phyloP scores from a whole-genome alignment of 352 stramenopile genomes.

The Phytophthora sp. region DNA sequence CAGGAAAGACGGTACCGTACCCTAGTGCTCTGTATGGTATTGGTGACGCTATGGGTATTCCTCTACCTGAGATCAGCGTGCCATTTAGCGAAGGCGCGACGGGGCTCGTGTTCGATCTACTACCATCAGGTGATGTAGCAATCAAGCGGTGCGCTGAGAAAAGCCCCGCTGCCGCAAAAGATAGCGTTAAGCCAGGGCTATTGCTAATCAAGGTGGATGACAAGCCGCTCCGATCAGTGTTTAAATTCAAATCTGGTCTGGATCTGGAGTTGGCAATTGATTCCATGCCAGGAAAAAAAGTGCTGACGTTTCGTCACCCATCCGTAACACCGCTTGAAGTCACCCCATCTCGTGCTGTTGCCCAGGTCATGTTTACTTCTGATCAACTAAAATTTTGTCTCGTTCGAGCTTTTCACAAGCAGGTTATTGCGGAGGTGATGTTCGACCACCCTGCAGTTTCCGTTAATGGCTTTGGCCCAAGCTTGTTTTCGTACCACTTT shows the following conservation, averaged over 20 bases:
- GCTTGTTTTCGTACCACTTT: constrained; percentile 82
- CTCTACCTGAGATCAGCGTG: constrained; percentile 83
- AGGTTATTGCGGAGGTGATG: constrained; percentile 63
- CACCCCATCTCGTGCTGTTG: constrained; percentile 59
- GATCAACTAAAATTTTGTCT: constrained; percentile 75
- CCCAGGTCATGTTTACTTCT: constrained; percentile 53
- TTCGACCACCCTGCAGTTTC: constrained; percentile 53
- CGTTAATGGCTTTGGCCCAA: constrained; percentile 78
- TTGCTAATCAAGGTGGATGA: constrained; percentile 79
- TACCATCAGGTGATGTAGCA: constrained; percentile 43
- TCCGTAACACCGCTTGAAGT: constrained; percentile 58
- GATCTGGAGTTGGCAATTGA: constrained; percentile 70
- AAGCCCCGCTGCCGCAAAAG: constrained; percentile 65
- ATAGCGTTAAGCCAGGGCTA: constrained; percentile 72
- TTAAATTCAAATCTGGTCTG: constrained; percentile 54
- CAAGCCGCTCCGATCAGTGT: constrained; percentile 49
- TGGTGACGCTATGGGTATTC: constrained; percentile 78
- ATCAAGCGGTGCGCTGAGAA: constrained; percentile 55
- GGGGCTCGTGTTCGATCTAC: constrained; percentile 65
- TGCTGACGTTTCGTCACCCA: constrained; percentile 86
- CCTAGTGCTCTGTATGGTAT: constrained; percentile 68
- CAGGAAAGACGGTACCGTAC: constrained; percentile 44
- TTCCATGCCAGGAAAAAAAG: constrained; percentile 46
- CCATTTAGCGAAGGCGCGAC: constrained; percentile 66
- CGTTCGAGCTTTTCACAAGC: constrained; percentile 68